Evolutionary conservation across 2,329 filamentous ascomycete genomes (phyloP).

Genomic region (Xylariomycetidae sp.): DNA sequence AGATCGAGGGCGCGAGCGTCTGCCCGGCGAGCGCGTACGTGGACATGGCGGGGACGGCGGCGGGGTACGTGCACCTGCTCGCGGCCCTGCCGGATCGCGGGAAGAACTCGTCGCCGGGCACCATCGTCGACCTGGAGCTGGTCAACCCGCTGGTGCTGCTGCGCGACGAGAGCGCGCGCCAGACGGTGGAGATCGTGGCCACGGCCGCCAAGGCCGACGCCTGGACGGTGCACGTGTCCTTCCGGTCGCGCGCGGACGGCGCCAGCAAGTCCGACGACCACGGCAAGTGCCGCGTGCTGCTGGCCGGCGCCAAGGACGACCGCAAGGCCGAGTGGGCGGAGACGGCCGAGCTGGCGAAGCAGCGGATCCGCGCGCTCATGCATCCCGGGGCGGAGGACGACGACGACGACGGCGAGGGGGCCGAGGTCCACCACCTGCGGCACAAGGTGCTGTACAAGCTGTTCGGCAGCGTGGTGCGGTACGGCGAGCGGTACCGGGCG

Average conservation of each 20-base stretch:
- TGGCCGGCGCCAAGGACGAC: not conserved
- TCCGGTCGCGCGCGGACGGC: constrained; percentile 3
- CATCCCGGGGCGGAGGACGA: not conserved
- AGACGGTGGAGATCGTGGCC: constrained; percentile 5
- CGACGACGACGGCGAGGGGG: no score
- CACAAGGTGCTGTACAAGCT: constrained; percentile 17
- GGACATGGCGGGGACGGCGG: constrained; percentile 13
- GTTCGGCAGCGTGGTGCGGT: constrained; percentile 17
- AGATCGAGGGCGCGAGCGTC: constrained; percentile 6
- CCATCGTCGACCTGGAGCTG: constrained; percentile 5
- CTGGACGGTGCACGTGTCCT: constrained; percentile 6
- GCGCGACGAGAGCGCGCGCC: constrained; percentile 1
- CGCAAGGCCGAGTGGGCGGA: not conserved
- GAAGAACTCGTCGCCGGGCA: not conserved
- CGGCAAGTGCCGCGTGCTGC: constrained; percentile 7
- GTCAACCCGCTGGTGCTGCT: constrained; percentile 9
- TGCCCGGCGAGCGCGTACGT: constrained; percentile 12
- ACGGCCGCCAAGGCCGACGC: constrained; percentile 1
- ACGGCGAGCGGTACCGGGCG: constrained; percentile 12
- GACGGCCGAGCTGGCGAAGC: not conserved
- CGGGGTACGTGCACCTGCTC: constrained; percentile 5
- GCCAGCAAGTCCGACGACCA: constrained; percentile 6
- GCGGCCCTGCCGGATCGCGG: not conserved
- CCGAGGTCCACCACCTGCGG: constrained; percentile 3
- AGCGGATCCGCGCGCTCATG: constrained; percentile 1